These are phyloP conservation scores for Exophiala sp. DNA, from an alignment of 2,329 filamentous ascomycete species.

Conservation along the genomic window DNA sequence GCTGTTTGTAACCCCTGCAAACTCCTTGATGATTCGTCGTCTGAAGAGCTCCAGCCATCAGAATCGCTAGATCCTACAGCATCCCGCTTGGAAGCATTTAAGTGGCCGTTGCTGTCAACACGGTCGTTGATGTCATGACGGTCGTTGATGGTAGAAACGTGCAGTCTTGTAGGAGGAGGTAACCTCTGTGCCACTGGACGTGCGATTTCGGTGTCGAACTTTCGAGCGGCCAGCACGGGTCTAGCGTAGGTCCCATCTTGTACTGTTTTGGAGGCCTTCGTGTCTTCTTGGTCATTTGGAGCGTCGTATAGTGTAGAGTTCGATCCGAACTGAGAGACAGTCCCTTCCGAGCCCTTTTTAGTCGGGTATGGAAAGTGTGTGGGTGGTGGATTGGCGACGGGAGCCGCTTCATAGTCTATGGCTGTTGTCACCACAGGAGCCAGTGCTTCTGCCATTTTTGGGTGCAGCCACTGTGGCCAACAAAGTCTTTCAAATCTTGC, in stretches of 20 bases:
- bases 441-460: conserved; percentile 16
- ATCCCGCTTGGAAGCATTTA: background rate
- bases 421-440: conserved; percentile 11
- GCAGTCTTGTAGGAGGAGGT: conserved; percentile 4
- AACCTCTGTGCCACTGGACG: conserved; percentile 7
- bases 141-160: conserved; percentile 5
- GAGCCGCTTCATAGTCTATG: conserved; percentile 9
- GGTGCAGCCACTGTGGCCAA: background rate
- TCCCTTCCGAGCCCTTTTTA: background rate
- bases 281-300: background rate
- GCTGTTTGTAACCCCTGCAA: conserved; percentile 11
- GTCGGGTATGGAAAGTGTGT: conserved; percentile 8
- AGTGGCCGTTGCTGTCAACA: background rate
- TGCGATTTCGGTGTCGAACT: conserved; percentile 19
- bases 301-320: conserved; percentile 7
- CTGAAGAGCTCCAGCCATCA: conserved; percentile 12
- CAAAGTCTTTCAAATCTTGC: background rate
- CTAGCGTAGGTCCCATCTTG: conserved; percentile 3
- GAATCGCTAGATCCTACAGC: conserved; percentile 12
- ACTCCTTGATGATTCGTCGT: conserved; percentile 10
- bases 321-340: background rate
- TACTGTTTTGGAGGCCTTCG: background rate
- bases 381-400: conserved; percentile 11
- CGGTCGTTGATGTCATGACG: no score
- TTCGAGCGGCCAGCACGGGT: conserved; percentile 7